Base-by-base conservation (phyloP, 1,139 yeast genomes). In the Yamadazyma mexicana region DNA sequence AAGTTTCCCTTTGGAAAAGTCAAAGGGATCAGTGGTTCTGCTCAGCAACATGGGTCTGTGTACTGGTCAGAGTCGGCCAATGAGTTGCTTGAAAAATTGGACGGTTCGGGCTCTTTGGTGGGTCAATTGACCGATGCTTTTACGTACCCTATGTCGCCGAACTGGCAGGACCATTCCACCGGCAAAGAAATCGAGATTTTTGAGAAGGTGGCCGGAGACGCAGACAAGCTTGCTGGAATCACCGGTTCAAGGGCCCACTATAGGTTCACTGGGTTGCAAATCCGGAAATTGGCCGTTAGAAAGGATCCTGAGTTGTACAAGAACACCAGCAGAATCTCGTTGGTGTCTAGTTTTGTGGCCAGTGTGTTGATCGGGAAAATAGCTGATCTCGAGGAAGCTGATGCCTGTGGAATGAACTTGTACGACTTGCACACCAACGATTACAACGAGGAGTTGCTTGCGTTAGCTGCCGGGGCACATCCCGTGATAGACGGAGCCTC, bases 161-260 rank as follows among this genome's bases (percentile, higher is more conserved):
- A 89, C 54, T 89, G 97, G 97, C 97, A 89, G 59, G 97, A 89
- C 57, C 95, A 87, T 54, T 84, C 94, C 18, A 89, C 97, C 0
- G 83, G 79, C 7, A 61, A 69, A 18, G 95, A 89, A 58, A 72
- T 88, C 40, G 55, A 67, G 23, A 73, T 62, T 25, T 83, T 88
- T 51, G 95, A 87, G 55, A 60, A 59, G 0, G 69, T 70, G 2
- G 77, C 75, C 3, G 87, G 86, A 4, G 88, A 91, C 4, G 72
- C 82, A 5, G 81, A 80, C 33, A 56, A 66, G 7, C 64, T 89
- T 54, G 92, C 95, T 3, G 53, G 66, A 18, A 60, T 81, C 26
- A 84, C 96, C 0, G 97, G 97, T 3, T 86, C 95, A 9, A 77
- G 84, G 50, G 95, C 96, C 2, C 96, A 89, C 60, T 87, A 83